A percentile compares a stretch with the other conserved stretches of the same genome.
Conservation (phyloP, 768 basidiomycete species). For the Termitomyces sp. region DNA sequence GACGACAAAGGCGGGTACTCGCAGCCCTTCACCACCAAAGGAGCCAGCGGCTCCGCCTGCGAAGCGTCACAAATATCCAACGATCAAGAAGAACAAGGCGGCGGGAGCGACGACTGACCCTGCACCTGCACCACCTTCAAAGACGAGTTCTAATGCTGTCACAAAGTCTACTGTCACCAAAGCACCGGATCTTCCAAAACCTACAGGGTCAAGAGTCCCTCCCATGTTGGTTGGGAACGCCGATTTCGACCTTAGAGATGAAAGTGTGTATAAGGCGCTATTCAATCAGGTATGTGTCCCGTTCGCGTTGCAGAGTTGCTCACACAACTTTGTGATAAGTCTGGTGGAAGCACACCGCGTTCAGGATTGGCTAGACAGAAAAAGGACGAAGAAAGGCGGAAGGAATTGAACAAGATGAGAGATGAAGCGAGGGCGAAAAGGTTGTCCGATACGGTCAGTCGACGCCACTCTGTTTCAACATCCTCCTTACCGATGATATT, state of each 20-base stretch:
- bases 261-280: slow-evolving; percentile 55
- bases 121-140: slow-evolving; percentile 10
- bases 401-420: slow-evolving; percentile 62
- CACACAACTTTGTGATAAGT: slow-evolving; percentile 17
- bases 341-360: slow-evolving; percentile 37
- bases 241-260: slow-evolving; percentile 61
- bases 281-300: slow-evolving; percentile 44
- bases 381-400: slow-evolving; percentile 63
- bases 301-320: neutral
- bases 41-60: slow-evolving; percentile 25
- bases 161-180: slow-evolving; percentile 22
- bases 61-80: slow-evolving; percentile 47
- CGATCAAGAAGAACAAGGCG: slow-evolving; percentile 63
- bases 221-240: slow-evolving; percentile 39
- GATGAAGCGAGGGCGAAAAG: slow-evolving; percentile 62
- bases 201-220: slow-evolving; percentile 26
- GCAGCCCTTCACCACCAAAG: slow-evolving; percentile 22
- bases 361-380: slow-evolving; percentile 41
- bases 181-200: slow-evolving; percentile 21
- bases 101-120: slow-evolving; percentile 20
- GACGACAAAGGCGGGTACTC: slow-evolving; percentile 13
- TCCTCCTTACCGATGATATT: neutral
- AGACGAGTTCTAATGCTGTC: slow-evolving; percentile 21
- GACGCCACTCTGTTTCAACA: neutral
- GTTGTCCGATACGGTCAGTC: slow-evolving; percentile 46